A percentile compares a stretch with the other conserved stretches of the same genome.
phyloP scores from a whole-genome alignment of 805 yeast genomes.

The Yamadazyma nakazawae region DNA sequence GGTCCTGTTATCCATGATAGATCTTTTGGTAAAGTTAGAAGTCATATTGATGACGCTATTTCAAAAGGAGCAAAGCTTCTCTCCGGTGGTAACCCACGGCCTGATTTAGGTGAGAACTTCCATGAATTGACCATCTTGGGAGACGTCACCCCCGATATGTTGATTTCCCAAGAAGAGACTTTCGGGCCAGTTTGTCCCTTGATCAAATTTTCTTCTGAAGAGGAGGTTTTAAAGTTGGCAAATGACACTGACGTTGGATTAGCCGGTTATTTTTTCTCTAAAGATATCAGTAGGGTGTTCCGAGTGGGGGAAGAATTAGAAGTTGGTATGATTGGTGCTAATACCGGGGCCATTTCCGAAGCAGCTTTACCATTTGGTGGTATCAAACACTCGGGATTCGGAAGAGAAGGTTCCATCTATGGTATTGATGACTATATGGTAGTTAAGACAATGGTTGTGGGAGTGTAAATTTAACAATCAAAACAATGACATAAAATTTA shows the following conservation, averaged over 20 bases:
- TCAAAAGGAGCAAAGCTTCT: constrained; percentile 61
- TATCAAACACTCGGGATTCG: constrained; percentile 63
- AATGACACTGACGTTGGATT: constrained; percentile 70
- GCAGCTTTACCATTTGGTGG: constrained; percentile 62
- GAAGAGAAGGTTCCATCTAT: constrained; percentile 63
- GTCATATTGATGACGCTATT: constrained; percentile 65
- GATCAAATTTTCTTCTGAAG: constrained; percentile 59
- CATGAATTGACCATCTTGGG: constrained; percentile 66
- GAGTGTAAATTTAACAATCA: constrained; percentile 14
- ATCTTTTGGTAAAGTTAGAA: constrained; percentile 58
- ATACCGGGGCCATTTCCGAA: constrained; percentile 69
- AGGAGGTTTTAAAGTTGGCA: constrained; percentile 59
- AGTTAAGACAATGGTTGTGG: constrained; percentile 60
- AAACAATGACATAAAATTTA: no score
- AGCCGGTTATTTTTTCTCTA: constrained; percentile 72
- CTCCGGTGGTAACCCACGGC: constrained; percentile 55
- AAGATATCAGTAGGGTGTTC: constrained; percentile 51
- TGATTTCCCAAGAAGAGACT: constrained; percentile 65
- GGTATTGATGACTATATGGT: constrained; percentile 62
- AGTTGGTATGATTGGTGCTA: constrained; percentile 80
- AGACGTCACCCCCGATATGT: constrained; percentile 56
- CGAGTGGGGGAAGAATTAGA: constrained; percentile 65
- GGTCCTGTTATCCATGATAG: constrained; percentile 71
- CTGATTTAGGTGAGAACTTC: constrained; percentile 59
- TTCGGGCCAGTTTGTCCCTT: constrained; percentile 80